phyloP scores from a whole-genome alignment of 2,329 filamentous ascomycete genomes.

The Cercospora sesami region DNA sequence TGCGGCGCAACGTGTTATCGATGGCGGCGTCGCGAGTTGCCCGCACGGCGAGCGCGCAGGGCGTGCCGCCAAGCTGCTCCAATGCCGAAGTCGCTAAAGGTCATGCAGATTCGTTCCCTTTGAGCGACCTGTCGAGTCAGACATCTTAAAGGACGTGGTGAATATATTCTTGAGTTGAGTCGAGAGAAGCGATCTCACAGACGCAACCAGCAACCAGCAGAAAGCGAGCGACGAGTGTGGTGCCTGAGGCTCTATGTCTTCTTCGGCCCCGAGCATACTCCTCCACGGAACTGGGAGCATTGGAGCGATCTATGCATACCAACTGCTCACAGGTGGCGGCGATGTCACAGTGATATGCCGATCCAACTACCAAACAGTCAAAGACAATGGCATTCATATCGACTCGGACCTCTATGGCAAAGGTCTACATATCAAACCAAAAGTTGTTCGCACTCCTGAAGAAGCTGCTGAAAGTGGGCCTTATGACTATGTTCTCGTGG shows the following conservation, averaged over 20 bases:
- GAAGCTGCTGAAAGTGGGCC: conserved; percentile 39
- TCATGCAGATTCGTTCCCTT: too few species aligned
- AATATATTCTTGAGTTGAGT: too few species aligned
- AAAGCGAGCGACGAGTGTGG: too few species aligned
- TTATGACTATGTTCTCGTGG: conserved; percentile 53
- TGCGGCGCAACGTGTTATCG: too few species aligned
- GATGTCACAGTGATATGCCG: conserved; percentile 48
- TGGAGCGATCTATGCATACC: conserved; percentile 46
- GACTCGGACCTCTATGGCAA: conserved; percentile 42
- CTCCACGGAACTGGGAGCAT: conserved; percentile 49
- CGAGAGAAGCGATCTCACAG: too few species aligned
- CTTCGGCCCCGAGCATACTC: conserved; percentile 36
- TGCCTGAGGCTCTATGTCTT: not conserved
- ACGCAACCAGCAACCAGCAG: too few species aligned
- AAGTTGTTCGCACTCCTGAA: conserved; percentile 39
- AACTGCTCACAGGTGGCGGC: conserved; percentile 43
- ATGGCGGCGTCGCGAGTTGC: too few species aligned
- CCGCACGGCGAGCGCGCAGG: too few species aligned
- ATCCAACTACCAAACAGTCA: conserved; percentile 48
- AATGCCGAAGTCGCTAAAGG: conserved; percentile 13
- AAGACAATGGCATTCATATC: conserved; percentile 45
- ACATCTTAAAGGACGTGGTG: too few species aligned
- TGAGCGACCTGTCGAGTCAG: too few species aligned
- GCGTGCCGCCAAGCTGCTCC: conserved; percentile 2
- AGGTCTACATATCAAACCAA: conserved; percentile 41